phyloP scores from a whole-genome alignment of 2,329 filamentous ascomycete species.

The Sporothrix curviconia region DNA sequence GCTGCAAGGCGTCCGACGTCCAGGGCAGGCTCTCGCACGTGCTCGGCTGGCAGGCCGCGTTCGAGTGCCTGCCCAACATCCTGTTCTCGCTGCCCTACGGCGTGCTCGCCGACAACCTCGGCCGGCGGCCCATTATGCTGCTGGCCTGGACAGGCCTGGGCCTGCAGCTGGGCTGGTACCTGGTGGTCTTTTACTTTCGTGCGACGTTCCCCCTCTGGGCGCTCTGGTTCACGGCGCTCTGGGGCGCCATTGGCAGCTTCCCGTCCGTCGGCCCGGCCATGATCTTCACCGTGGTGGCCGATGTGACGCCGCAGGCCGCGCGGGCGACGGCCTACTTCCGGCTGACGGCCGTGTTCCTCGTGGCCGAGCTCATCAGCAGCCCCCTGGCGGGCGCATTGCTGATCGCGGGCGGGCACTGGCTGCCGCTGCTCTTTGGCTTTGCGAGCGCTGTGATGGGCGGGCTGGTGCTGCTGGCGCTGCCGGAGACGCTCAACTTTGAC shows the following conservation, averaged over 20 bases:
- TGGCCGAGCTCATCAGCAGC: conserved; percentile 33
- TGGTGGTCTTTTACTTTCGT: conserved; percentile 26
- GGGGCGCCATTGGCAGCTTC: conserved; percentile 38
- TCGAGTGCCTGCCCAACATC: conserved; percentile 39
- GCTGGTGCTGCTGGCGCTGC: conserved; percentile 29
- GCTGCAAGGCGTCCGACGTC: conserved; percentile 44
- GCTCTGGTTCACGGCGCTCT: conserved; percentile 28
- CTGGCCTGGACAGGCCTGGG: conserved; percentile 23
- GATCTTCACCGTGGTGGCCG: conserved; percentile 40
- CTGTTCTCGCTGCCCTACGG: conserved; percentile 41
- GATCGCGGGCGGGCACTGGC: conserved; percentile 31
- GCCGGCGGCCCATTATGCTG: conserved; percentile 36
- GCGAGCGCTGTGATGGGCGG: conserved; percentile 26
- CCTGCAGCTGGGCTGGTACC: conserved; percentile 21
- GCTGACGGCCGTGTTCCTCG: conserved; percentile 31
- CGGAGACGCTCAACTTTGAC: conserved; percentile 36
- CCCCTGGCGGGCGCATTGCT: conserved; percentile 38
- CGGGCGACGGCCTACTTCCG: conserved; percentile 37
- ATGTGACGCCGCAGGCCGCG: conserved; percentile 33
- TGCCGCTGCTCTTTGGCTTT: conserved; percentile 32
- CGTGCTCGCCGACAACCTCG: conserved; percentile 41
- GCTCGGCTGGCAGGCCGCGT: conserved; percentile 38
- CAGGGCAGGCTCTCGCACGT: conserved; percentile 48
- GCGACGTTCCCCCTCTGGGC: conserved; percentile 36
- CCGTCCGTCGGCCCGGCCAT: conserved; percentile 34